phyloP scores from a whole-genome alignment of 2,329 filamentous ascomycete species.

The Chrysoporthe deuterocubensis region DNA sequence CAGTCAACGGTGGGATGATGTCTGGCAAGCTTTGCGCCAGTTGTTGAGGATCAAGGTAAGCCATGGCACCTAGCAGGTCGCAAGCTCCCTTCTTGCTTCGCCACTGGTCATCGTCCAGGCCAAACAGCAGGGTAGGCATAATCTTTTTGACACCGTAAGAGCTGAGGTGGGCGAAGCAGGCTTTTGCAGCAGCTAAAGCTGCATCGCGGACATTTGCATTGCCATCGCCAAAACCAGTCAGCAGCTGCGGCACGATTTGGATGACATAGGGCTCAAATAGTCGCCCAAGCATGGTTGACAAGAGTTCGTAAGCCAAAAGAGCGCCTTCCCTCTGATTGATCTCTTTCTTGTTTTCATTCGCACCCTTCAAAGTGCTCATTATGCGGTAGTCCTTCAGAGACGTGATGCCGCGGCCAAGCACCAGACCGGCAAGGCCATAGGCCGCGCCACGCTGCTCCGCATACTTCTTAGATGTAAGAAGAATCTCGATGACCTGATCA shows the following conservation, averaged over 20 bases:
- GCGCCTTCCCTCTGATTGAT: constrained; percentile 85
- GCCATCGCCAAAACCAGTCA: constrained; percentile 86
- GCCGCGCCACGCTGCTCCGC: constrained; percentile 91
- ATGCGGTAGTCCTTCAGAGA: constrained; percentile 85
- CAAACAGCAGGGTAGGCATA: constrained; percentile 85
- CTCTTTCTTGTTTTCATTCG: constrained; percentile 95
- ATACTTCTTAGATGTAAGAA: constrained; percentile 89
- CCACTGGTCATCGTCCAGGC: constrained; percentile 95
- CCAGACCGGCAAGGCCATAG: constrained; percentile 89
- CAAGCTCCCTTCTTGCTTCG: constrained; percentile 98
- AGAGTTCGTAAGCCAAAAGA: constrained; percentile 85
- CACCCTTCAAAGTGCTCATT: constrained; percentile 77
- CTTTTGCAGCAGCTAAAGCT: constrained; percentile 90
- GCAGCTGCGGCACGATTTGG: constrained; percentile 87
- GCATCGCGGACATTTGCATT: constrained; percentile 90
- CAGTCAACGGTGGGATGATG: constrained; percentile 94
- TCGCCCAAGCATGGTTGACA: constrained; percentile 83
- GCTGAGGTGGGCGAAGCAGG: constrained; percentile 89
- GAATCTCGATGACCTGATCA: constrained; percentile 75
- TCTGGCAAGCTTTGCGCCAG: constrained; percentile 89
- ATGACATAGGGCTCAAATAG: constrained; percentile 97
- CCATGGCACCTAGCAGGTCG: constrained; percentile 96
- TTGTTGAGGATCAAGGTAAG: constrained; percentile 95
- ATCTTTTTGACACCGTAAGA: constrained; percentile 97
- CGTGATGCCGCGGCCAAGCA: constrained; percentile 83